phyloP scores from a whole-genome alignment of 345 rosid genomes.

The Dipteronia dyeriana region DNA sequence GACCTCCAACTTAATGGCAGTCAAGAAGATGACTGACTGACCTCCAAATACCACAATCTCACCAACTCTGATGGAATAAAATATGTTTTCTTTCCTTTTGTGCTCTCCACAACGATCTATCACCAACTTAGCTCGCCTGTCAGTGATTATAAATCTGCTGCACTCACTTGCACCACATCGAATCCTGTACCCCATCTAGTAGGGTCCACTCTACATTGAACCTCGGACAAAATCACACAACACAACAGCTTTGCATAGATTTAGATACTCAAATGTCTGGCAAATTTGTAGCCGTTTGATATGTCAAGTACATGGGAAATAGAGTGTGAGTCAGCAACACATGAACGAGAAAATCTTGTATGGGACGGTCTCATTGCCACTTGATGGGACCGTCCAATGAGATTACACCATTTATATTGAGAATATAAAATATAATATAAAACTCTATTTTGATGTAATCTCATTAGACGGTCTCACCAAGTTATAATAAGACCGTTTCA shows the following conservation, averaged over 20 bases:
- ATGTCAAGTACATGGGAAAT: background rate
- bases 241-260: no score
- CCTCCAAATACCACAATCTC: background rate
- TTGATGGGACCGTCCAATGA: no score
- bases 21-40: background rate
- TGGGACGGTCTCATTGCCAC: no score
- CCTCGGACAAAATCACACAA: background rate
- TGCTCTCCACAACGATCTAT: constrained; percentile 1
- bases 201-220: background rate
- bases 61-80: background rate
- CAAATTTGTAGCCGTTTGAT: constrained; percentile 15
- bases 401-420: no score
- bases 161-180: background rate
- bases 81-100: background rate
- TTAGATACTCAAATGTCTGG: background rate
- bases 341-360: no score
- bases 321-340: background rate
- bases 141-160: background rate
- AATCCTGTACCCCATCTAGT: background rate
- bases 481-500: no score
- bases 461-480: no score
- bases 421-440: no score
- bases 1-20: background rate
- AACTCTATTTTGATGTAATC: no score
- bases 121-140: constrained; percentile 10